Percentiles rank a stretch among this genome's conserved stretches.
These are phyloP conservation scores for Saturnispora hagleri DNA, from an alignment of 805 yeast species.

Conservation along the genomic window DNA sequence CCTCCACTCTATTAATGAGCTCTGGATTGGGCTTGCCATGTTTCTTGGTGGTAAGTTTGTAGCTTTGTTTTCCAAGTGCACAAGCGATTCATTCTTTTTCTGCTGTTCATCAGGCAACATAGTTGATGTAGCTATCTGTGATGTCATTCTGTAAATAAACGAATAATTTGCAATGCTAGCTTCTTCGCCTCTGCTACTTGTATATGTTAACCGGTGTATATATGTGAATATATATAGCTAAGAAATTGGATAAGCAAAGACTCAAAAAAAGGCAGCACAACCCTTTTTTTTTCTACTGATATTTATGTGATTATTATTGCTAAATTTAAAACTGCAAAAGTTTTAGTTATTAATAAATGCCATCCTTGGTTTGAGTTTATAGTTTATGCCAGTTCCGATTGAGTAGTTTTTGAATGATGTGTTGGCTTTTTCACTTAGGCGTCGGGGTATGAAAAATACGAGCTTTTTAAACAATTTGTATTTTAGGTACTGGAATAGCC, in stretches of 20 bases:
- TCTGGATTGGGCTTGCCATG: neutral
- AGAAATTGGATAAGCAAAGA: neutral
- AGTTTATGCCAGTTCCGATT: too few species aligned
- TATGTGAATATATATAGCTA: neutral
- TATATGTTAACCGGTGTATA: neutral
- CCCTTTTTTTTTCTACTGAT: neutral
- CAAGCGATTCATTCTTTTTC: neutral
- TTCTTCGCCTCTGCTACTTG: neutral
- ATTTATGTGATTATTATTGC: neutral
- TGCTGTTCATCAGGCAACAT: neutral
- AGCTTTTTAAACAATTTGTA: too few species aligned
- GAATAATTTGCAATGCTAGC: neutral
- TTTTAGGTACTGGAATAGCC: too few species aligned
- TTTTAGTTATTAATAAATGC: too few species aligned
- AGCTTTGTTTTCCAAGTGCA: neutral
- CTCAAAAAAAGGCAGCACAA: neutral
- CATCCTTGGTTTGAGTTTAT: too few species aligned
- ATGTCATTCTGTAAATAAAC: neutral
- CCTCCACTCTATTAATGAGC: conserved; percentile 31
- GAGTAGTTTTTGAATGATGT: too few species aligned
- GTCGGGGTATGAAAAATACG: too few species aligned
- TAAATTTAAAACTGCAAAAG: neutral
- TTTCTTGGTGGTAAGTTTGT: neutral
- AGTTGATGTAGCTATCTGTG: neutral
- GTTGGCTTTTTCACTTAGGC: too few species aligned